These are phyloP conservation scores for Phanerochaete sordida DNA, from an alignment of 768 basidiomycete genomes.

Conservation along the genomic window DNA sequence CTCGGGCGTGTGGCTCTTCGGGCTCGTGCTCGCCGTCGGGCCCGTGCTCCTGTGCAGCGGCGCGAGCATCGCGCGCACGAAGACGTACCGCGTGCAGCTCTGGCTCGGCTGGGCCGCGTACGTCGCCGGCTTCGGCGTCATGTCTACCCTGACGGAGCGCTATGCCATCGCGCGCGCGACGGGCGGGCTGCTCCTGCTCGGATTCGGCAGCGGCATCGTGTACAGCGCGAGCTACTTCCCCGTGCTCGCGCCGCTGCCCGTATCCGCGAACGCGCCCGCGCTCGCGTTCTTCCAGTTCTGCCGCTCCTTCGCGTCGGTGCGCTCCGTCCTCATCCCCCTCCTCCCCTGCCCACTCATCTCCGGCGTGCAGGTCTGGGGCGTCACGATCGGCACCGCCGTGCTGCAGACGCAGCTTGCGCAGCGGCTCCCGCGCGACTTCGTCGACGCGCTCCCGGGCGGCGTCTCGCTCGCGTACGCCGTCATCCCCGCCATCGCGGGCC, in stretches of 20 bases:
- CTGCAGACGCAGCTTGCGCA: constrained; percentile 47
- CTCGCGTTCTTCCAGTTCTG: constrained; percentile 18
- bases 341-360: no score
- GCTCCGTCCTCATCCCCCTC: no score
- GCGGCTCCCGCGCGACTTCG: constrained; percentile 37
- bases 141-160: neutral
- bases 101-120: constrained; percentile 9
- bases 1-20: constrained; percentile 8
- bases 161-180: neutral
- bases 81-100: constrained; percentile 11
- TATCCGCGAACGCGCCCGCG: constrained; percentile 8
- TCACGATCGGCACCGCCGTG: constrained; percentile 47
- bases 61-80: constrained; percentile 4
- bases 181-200: constrained; percentile 7
- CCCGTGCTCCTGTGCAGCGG: constrained; percentile 1
- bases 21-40: constrained; percentile 1
- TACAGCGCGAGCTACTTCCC: constrained; percentile 10
- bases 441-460: constrained; percentile 30
- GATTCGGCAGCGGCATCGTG: constrained; percentile 6
- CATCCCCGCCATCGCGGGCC: constrained; percentile 38
- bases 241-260: constrained; percentile 12
- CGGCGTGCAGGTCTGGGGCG: constrained; percentile 47
- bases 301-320: constrained; percentile 9
- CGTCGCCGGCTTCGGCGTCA: constrained; percentile 1
- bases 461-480: constrained; percentile 42